These are phyloP conservation scores for Lentinus brumalis DNA, from an alignment of 768 basidiomycete genomes.

Conservation along the genomic window DNA sequence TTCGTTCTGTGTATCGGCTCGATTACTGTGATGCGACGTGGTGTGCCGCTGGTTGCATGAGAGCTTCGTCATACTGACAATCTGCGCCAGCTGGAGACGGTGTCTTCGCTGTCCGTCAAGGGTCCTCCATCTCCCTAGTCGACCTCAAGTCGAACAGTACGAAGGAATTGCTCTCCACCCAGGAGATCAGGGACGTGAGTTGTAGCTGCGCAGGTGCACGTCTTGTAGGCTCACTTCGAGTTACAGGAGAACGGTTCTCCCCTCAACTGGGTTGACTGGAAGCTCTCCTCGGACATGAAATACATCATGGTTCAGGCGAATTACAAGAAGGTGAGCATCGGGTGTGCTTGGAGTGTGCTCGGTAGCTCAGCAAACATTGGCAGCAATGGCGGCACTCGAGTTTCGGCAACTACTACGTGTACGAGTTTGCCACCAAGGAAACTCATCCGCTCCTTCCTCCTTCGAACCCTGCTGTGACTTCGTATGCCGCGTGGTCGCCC, in stretches of 20 bases:
- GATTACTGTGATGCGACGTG: too few relatives aligned
- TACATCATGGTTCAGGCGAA: constrained; percentile 83
- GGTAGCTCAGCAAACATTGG: background rate
- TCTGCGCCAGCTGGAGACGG: constrained; percentile 81
- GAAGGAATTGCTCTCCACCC: constrained; percentile 54
- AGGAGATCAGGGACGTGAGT: constrained; percentile 66
- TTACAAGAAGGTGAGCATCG: constrained; percentile 58
- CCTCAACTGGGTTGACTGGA: constrained; percentile 64
- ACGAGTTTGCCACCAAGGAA: constrained; percentile 65
- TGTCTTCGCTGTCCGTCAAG: constrained; percentile 69
- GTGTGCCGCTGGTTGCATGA: too few relatives aligned
- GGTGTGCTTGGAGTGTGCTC: too few relatives aligned
- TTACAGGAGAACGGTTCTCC: constrained; percentile 55
- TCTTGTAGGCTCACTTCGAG: background rate
- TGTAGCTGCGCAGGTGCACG: constrained; percentile 9
- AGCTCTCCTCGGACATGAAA: constrained; percentile 88
- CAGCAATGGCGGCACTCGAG: constrained; percentile 95
- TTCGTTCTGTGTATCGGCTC: too few relatives aligned
- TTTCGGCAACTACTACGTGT: constrained; percentile 92
- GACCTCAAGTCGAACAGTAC: constrained; percentile 79
- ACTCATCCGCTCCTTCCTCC: constrained; percentile 76
- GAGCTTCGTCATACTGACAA: background rate
- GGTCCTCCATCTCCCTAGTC: constrained; percentile 73
- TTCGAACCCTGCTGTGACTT: constrained; percentile 66
- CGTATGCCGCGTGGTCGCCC: constrained; percentile 89